Evolutionary conservation across 192 early-diverging fungal species (phyloP).

Genomic region (Gamsiella multidivaricata): DNA sequence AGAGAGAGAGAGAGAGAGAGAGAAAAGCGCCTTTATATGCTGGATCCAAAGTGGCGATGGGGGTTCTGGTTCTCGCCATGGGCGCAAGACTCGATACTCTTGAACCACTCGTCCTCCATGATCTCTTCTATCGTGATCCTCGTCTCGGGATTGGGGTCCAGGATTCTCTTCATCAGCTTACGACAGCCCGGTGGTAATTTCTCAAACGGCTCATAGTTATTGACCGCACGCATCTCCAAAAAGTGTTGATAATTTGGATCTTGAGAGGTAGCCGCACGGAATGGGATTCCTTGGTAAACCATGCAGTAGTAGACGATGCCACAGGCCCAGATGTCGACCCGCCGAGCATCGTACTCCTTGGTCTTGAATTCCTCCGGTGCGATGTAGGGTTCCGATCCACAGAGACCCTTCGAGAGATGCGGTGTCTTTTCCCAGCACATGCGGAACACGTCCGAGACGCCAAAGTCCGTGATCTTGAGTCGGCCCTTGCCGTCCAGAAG

Average conservation of each 20-base stretch:
- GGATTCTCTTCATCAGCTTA: conserved; percentile 79
- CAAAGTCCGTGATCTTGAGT: conserved; percentile 98
- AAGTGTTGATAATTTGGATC: conserved; percentile 76
- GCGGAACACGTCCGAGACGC: conserved; percentile 94
- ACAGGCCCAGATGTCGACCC: conserved; percentile 93
- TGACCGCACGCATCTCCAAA: conserved; percentile 58
- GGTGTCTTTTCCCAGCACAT: conserved; percentile 82
- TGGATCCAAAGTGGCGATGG: conserved; percentile 29
- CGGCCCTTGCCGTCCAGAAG: conserved; percentile 80
- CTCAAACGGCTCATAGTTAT: conserved; percentile 81
- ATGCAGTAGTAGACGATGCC: conserved; percentile 94
- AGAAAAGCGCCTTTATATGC: too few relatives aligned
- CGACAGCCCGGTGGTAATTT: conserved; percentile 73
- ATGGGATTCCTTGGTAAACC: conserved; percentile 75
- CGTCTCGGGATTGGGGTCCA: conserved; percentile 79
- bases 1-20: too few relatives aligned
- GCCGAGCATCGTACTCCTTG: conserved; percentile 88
- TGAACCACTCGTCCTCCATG: conserved; percentile 79
- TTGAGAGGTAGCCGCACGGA: conserved; percentile 65
- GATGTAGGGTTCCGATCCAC: conserved; percentile 96
- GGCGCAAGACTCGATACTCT: conserved; percentile 70
- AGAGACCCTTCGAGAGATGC: conserved; percentile 86
- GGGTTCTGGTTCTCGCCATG: conserved; percentile 44
- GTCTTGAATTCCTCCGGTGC: conserved; percentile 86
- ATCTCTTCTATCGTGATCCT: conserved; percentile 78